phyloP scores from a whole-genome alignment of 495 filamentous ascomycete species.

The Parathielavia hyrcaniae region DNA sequence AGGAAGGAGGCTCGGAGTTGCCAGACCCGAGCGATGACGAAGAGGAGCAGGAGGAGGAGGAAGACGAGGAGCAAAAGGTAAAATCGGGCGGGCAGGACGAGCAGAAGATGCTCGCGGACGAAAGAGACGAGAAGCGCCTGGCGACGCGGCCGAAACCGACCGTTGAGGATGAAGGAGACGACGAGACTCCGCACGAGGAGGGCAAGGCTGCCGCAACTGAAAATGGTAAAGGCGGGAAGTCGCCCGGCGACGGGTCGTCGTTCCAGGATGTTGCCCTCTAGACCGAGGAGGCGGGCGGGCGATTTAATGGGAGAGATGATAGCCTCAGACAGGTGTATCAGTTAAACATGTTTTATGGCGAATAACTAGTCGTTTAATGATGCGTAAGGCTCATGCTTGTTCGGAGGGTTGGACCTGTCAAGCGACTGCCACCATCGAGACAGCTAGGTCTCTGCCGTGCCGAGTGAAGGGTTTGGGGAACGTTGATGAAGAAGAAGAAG shows the following conservation, averaged over 20 bases:
- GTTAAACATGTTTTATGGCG: no score
- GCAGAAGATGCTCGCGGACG: slow-evolving; percentile 51
- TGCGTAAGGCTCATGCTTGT: no score
- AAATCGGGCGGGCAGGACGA: slow-evolving; percentile 40
- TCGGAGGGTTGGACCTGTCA: no score
- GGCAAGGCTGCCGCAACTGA: slow-evolving; percentile 32
- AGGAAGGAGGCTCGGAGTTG: slow-evolving; percentile 24
- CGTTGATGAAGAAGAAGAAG: no score
- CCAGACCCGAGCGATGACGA: slow-evolving; percentile 30
- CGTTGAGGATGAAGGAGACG: slow-evolving; percentile 28
- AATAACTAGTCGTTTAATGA: no score
- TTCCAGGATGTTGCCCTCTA: slow-evolving; percentile 53
- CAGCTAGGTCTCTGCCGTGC: no score
- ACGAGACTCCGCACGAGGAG: slow-evolving; percentile 34
- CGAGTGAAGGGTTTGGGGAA: no score
- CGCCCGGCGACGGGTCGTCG: slow-evolving; percentile 40
- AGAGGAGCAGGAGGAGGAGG: slow-evolving; percentile 34
- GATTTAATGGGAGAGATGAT: neutral
- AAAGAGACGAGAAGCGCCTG: slow-evolving; percentile 47
- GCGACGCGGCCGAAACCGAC: slow-evolving; percentile 37
- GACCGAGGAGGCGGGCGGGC: neutral
- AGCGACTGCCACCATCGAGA: no score
- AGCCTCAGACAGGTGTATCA: neutral
- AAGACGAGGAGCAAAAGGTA: slow-evolving; percentile 33
- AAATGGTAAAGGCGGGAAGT: slow-evolving; percentile 35